Conservation (phyloP, 352 stramenopile genomes). For the Phytophthora megakarya region DNA sequence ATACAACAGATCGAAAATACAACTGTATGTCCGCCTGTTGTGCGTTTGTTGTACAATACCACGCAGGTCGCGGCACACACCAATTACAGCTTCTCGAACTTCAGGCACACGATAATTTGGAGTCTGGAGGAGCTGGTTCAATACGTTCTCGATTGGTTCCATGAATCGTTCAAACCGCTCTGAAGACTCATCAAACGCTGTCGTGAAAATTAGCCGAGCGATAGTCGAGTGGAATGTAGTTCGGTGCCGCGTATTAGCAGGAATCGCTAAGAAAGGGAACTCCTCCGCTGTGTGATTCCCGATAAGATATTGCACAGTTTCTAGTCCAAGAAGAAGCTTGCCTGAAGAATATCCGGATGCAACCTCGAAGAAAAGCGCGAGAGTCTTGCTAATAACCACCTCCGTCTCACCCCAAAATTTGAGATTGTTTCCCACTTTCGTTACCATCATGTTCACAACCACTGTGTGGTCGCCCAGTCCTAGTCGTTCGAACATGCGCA, state of each 20-base stretch:
- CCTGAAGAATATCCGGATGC: constrained; percentile 95
- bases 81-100: constrained; percentile 92
- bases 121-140: constrained; percentile 83
- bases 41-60: constrained; percentile 96
- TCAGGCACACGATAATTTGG: constrained; percentile 75
- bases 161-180: constrained; percentile 98
- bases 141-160: constrained; percentile 89
- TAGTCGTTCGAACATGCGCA: constrained; percentile 98
- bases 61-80: constrained; percentile 95
- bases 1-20: constrained; percentile 98
- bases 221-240: constrained; percentile 98
- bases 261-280: constrained; percentile 96
- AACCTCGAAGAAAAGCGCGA: constrained; percentile 98
- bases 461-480: constrained; percentile 96
- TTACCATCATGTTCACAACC: constrained; percentile 98
- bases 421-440: constrained; percentile 98
- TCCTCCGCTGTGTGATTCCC: constrained; percentile 96
- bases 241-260: constrained; percentile 93
- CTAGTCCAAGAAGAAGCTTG: constrained; percentile 97
- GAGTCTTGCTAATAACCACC: constrained; percentile 95
- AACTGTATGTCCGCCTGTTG: constrained; percentile 96
- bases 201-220: constrained; percentile 95
- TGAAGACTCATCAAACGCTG: constrained; percentile 92
- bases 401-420: constrained; percentile 98
- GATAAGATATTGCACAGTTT: constrained; percentile 97